Base-by-base conservation (phyloP, 2,329 filamentous ascomycete species). In the Ceratocystis eucalypticola region DNA sequence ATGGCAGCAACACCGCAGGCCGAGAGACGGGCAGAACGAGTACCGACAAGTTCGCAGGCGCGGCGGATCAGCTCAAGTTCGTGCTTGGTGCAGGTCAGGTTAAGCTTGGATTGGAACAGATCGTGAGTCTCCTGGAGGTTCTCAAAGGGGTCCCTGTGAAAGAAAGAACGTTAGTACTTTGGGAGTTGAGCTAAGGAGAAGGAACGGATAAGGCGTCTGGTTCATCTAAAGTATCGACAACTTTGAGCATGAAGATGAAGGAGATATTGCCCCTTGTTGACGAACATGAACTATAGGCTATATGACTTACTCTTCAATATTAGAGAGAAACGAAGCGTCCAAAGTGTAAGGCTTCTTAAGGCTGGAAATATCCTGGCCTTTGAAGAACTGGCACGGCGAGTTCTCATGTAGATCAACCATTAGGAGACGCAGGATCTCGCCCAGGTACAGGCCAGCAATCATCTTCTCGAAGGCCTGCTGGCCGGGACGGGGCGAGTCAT, bases 401-500 rank as follows among this genome's bases (percentile, higher is more conserved):
- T 85, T 89, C 72, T 96, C 88, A 75, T 96, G 86, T 61, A 96
- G 80, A 72, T 96, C 92, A 20, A 96, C 80, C 66, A 96, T 78
- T 66, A 93, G 86, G 62, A 96, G 82, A 67, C 93, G 89, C 83
- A 96, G 95, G 73, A 97, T 88, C 77, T 97, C 93, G 70, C 93
- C 93, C 1, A 96, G 84, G 75, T 96, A 97, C 62, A 96, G 82
- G 70, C 93, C 93, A 1, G 93, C 91, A 74, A 96, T 92, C 89
- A 96, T 96, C 80, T 97, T 96, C 79, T 97, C 93, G 71, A 96
- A 96, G 1, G 90, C 87, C 78, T 97, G 93, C 77, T 96, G 91
- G 63, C 91, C 92, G 2, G 93, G 93, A 30, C 92, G 88, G 45
- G 93, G 93, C 22, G 92, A 96, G 72, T 94, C 88, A 71, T 89